phyloP scores from a whole-genome alignment of 768 basidiomycete species.

The Lentinula boryana region DNA sequence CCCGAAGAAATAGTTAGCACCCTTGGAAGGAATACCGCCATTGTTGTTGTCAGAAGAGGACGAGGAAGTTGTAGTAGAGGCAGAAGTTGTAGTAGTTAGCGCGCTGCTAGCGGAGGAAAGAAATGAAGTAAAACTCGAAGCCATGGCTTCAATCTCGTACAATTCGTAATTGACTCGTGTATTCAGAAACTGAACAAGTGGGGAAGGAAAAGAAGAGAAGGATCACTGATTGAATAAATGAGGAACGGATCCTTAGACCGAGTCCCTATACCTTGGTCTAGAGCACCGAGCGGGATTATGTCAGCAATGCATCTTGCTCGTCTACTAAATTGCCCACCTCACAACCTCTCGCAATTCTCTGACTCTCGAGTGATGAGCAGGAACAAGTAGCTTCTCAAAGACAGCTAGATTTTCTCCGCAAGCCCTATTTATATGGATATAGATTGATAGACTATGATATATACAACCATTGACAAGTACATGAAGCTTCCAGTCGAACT shows the following conservation, averaged over 20 bases:
- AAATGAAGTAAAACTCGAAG: background rate
- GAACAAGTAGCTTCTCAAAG: too few species aligned
- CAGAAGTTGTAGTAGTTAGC: background rate
- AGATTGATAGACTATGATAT: too few species aligned
- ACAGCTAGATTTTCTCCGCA: too few species aligned
- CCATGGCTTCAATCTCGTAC: background rate
- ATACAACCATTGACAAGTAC: too few species aligned
- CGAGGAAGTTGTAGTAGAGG: background rate
- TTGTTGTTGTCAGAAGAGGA: background rate
- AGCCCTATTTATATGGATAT: too few species aligned
- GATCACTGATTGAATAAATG: background rate
- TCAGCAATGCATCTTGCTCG: too few species aligned
- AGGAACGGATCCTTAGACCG: background rate
- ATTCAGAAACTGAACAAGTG: background rate
- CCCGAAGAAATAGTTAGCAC: conserved; percentile 45
- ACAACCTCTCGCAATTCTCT: too few species aligned
- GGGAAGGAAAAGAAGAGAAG: background rate
- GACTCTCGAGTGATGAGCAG: too few species aligned
- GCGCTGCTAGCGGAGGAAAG: background rate
- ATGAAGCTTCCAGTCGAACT: background rate
- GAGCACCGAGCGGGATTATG: background rate
- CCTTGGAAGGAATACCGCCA: conserved; percentile 15
- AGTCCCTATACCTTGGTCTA: background rate
- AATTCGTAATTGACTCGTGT: background rate
- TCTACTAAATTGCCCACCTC: too few species aligned